A percentile compares a stretch with the other conserved stretches of the same genome.
Conservation (phyloP, 2,329 filamentous ascomycete species). For the Hypocrella siamensis region DNA sequence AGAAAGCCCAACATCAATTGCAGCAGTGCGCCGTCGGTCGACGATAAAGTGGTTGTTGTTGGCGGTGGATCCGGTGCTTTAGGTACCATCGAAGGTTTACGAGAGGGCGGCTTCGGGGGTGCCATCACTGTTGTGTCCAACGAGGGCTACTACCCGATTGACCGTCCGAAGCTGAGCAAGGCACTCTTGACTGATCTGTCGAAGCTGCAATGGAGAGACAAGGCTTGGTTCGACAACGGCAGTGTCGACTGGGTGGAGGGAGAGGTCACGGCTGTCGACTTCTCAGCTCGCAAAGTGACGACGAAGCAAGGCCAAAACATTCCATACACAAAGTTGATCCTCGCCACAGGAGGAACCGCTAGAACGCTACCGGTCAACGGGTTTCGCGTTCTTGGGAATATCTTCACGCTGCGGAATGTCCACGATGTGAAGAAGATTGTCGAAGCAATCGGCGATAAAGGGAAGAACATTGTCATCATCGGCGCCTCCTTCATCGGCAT, state of each 20-base stretch:
- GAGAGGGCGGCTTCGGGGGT: constrained; percentile 66
- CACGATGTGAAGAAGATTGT: constrained; percentile 65
- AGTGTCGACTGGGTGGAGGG: constrained; percentile 42
- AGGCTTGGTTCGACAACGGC: constrained; percentile 58
- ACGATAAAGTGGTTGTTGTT: constrained; percentile 58
- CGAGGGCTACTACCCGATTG: constrained; percentile 77
- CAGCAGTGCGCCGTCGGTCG: constrained; percentile 24
- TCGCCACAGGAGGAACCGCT: constrained; percentile 75
- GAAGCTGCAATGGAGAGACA: constrained; percentile 64
- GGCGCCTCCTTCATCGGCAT: constrained; percentile 96
- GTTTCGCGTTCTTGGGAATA: constrained; percentile 72
- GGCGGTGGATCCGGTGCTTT: constrained; percentile 77
- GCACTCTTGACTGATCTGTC: constrained; percentile 66
- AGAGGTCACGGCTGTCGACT: constrained; percentile 62
- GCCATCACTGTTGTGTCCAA: constrained; percentile 68
- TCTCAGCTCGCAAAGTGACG: constrained; percentile 54
- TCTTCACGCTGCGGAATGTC: constrained; percentile 72
- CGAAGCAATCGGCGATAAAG: constrained; percentile 61
- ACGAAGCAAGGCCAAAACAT: constrained; percentile 59
- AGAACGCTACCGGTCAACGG: constrained; percentile 64
- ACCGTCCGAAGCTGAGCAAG: constrained; percentile 92
- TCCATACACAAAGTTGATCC: constrained; percentile 73
- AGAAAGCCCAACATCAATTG: constrained; percentile 63
- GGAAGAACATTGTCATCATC: constrained; percentile 84
- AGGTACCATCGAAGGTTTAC: constrained; percentile 67